Conservation (phyloP, 148 eudicot genomes). For the Rhododendron mucronatum region DNA sequence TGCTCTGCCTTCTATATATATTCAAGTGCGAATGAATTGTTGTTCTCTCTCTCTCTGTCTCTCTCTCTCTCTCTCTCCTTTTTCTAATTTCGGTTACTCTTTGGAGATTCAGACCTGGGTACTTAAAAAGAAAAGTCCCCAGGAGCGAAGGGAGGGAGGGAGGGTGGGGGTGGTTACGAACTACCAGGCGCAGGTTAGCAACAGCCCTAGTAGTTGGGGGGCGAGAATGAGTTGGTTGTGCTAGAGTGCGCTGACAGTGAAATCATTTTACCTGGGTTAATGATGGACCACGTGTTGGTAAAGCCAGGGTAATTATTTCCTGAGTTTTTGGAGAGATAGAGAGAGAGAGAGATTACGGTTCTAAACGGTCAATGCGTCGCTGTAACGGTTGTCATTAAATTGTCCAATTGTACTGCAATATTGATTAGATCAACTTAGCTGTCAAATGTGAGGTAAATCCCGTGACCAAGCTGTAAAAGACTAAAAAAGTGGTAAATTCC, state of each 20-base stretch:
- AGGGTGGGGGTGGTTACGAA: background rate
- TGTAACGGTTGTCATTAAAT: background rate
- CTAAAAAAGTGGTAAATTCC: background rate
- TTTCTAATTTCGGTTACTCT: slow-evolving; percentile 13
- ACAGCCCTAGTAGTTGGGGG: background rate
- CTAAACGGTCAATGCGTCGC: background rate
- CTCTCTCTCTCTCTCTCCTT: background rate
- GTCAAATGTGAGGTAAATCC: background rate
- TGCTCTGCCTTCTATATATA: background rate
- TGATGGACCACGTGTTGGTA: slow-evolving; percentile 6
- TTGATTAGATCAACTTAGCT: background rate
- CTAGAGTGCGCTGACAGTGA: slow-evolving; percentile 19
- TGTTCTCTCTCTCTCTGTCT: background rate
- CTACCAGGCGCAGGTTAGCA: slow-evolving; percentile 9
- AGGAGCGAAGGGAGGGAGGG: background rate
- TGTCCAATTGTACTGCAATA: background rate
- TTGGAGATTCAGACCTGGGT: background rate
- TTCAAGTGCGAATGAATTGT: too few species aligned
- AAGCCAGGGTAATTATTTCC: background rate
- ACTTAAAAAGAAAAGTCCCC: slow-evolving; percentile 12
- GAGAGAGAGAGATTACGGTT: background rate
- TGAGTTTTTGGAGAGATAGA: background rate
- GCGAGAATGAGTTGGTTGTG: slow-evolving; percentile 2
- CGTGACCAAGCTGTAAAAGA: too few species aligned
- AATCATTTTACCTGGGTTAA: slow-evolving; percentile 8